Base-by-base conservation (phyloP, 2,329 filamentous ascomycete species). In the Fusarium avenaceum region DNA sequence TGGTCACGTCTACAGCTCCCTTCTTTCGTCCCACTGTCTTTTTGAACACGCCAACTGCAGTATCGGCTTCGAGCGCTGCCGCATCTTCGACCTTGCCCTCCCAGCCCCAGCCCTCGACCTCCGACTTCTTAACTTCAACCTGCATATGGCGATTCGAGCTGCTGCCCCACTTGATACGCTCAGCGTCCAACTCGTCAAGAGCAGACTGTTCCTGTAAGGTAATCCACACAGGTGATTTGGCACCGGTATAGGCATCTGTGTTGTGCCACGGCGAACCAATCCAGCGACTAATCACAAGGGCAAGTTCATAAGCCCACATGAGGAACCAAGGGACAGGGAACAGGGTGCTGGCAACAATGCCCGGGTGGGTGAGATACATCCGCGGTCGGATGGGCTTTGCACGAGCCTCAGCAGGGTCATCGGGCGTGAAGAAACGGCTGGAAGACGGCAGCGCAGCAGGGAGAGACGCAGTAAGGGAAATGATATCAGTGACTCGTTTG, bases 241-340 rank as follows among this genome's bases (percentile, higher is more conserved):
- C 93, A 42, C 91, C 94, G 20, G 87, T 85, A 80, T 97, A 97
- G 1, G 90, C 85, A n/a, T 85, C 86, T 48, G 92, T 84, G 1
- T 87, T 85, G 77, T 98, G 95, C 96, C 96, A 99, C 13, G 92
- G 92, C 4, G 92, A 96, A 48, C 96, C 96, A 26, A 94, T 76
- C 82, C 87, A 89, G 67, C 95, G 92, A 15, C 89, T 88, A 17
- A 97, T 43, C 76, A 89, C 90, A 76, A 96, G 90, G 5, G 86
- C 82, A 20, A 87, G 75, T 50, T 87, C 79, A 86, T 96, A 96
- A 63, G 86, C 82, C 77, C 88, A 90, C 67, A 88, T 86, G 63
- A 97, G 84, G 68, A 94, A 82, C 69, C 86, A 84, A 50, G 88
- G 86, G 9, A 97, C 85, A 1, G 92, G 90, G 67, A 97, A 87